These are phyloP conservation scores for Citrus glauca DNA, from an alignment of 345 rosid species.

Conservation along the genomic window DNA sequence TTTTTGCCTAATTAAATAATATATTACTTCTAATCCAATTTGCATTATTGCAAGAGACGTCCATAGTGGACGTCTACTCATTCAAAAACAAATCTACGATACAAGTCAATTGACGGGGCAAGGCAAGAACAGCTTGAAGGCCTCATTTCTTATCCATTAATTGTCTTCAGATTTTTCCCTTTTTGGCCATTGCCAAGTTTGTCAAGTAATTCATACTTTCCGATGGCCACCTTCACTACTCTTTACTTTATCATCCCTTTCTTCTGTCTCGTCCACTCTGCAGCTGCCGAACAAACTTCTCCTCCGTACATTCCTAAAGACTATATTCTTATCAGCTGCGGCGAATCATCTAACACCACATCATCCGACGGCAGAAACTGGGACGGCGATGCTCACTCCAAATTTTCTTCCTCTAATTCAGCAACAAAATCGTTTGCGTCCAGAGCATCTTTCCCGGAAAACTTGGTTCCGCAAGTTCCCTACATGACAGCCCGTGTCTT, in stretches of 20 bases:
- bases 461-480: background rate
- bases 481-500: constrained; percentile 25
- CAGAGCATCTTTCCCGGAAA: background rate
- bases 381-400: constrained; percentile 23
- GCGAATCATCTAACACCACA: background rate
- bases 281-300: background rate
- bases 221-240: background rate
- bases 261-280: background rate
- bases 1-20: too few relatives aligned
- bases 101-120: too few relatives aligned
- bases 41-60: too few relatives aligned
- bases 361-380: constrained; percentile 10
- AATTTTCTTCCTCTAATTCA: constrained; percentile 4
- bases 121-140: too few relatives aligned
- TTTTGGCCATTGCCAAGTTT: too few relatives aligned
- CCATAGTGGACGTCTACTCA: too few relatives aligned
- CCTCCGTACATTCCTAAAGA: background rate
- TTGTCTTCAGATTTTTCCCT: too few relatives aligned
- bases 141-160: too few relatives aligned
- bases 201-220: background rate
- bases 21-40: too few relatives aligned
- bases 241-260: background rate
- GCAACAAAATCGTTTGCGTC: background rate
- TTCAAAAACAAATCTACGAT: too few relatives aligned
- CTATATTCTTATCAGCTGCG: constrained; percentile 17